Evolutionary conservation across 2,329 filamentous ascomycete genomes (phyloP), one percentile per base, ranked within the genome.

Genomic region (Domatiomyces catenatus): DNA sequence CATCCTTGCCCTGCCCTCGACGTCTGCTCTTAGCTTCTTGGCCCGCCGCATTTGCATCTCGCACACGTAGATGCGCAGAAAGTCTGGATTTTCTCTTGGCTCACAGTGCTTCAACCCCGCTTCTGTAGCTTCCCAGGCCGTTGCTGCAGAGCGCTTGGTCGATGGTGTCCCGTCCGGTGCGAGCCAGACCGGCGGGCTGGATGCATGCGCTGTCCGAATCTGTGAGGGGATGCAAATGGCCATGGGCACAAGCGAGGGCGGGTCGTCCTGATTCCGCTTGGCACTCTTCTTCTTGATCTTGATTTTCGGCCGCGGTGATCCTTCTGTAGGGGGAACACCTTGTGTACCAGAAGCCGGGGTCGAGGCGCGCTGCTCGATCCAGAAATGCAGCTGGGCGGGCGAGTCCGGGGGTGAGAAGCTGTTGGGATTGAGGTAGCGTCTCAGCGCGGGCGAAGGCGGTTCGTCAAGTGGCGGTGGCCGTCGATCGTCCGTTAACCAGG

Each of bases 31-130:
- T 44, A 82, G 66, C 64, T 82, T 82, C 50, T 79, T 79, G 53
- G 69, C 70, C 44, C 78, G 72, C 39, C 78, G 72, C 79, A 82
- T 82, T 62, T 81, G 81, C 77, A 81, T 80, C 64, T 82, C 79
- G 46, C 81, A 68, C 8, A 81, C 79, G 15, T 81, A 76, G 56
- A 81, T 73, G 36, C 79, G 73, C 46, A 82, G 64, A 61, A 82
- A 82, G 59, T 81, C 73, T 56, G 74, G 70, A 62, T 82, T 82
- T 59, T 82, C 79, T 48, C 79, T 69, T 24, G 76, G 75, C 59
- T 82, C 79, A n/a, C 79, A 71, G 57, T 77, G 76, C 7, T 50
- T 49, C n/a, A 46, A 43, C 22, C 42, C 46, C 22, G 52, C 47
- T 12, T 51, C 48, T 15, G 46, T 22, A 10, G 48, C 52, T 2